A percentile compares a stretch with the other conserved stretches of the same genome.
phyloP scores from a whole-genome alignment of 2,329 filamentous ascomycete genomes.

The Pseudogymnoascus sp. region DNA sequence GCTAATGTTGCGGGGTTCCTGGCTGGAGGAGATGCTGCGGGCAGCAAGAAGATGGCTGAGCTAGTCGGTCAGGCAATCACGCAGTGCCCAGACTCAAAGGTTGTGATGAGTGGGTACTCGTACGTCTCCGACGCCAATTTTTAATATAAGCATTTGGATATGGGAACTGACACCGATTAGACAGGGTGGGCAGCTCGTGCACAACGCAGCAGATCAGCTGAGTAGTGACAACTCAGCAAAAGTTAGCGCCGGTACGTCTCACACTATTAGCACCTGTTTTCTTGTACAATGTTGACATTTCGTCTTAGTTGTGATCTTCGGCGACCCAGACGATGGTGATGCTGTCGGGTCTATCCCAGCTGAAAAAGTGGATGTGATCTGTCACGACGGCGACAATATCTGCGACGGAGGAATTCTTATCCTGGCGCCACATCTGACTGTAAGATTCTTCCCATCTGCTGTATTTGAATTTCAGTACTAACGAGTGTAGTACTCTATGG shows the following conservation, averaged over 20 bases:
- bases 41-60: conserved; percentile 34
- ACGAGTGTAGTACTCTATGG: conserved; percentile 7
- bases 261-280: not conserved
- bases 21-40: conserved; percentile 36
- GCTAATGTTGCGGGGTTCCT: conserved; percentile 38
- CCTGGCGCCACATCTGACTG: conserved; percentile 14
- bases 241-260: conserved; percentile 17
- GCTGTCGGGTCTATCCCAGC: conserved; percentile 16
- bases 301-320: conserved; percentile 20
- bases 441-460: not conserved
- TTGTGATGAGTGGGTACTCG: conserved; percentile 21
- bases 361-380: conserved; percentile 19
- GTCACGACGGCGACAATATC: conserved; percentile 20
- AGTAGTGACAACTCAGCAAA: conserved; percentile 11
- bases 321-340: conserved; percentile 21
- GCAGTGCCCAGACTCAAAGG: conserved; percentile 18
- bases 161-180: not conserved
- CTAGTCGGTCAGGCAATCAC: conserved; percentile 13
- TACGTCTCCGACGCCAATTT: not conserved
- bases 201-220: conserved; percentile 20
- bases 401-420: conserved; percentile 14
- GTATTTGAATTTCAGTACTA: not conserved
- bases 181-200: conserved; percentile 21
- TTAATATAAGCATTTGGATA: not conserved
- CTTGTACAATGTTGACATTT: not conserved